Evolutionary conservation across 306 rosid species (phyloP).

Genomic region (Acacia confusa): DNA sequence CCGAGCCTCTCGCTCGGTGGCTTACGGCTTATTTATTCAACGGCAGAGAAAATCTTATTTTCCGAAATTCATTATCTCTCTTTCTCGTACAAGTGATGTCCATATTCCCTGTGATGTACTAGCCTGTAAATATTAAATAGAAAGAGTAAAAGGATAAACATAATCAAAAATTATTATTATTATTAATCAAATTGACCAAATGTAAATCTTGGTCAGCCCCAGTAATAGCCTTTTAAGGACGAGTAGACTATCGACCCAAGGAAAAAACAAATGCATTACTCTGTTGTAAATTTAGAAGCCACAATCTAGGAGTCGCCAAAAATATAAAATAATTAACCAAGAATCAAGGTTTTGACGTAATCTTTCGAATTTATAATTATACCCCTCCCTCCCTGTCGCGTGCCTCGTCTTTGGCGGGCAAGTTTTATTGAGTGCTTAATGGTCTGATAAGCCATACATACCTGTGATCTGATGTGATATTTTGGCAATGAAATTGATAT

Average conservation of each 20-base stretch:
- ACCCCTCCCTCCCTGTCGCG: background rate
- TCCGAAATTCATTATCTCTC: background rate
- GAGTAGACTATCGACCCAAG: too few species aligned
- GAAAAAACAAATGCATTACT: background rate
- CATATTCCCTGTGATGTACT: background rate
- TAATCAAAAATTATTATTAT: background rate
- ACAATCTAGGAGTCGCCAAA: background rate
- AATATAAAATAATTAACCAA: background rate
- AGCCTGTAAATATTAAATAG: background rate
- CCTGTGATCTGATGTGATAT: too few species aligned
- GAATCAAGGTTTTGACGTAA: background rate
- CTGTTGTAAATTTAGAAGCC: background rate
- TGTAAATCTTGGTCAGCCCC: background rate
- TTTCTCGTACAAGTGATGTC: background rate
- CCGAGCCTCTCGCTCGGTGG: conserved; percentile 78
- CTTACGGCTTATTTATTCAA: conserved; percentile 53
- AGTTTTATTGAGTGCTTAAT: background rate
- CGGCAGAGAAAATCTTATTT: conserved; percentile 25
- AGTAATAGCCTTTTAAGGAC: background rate
- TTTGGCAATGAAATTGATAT: background rate
- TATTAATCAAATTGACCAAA: background rate
- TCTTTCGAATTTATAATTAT: background rate
- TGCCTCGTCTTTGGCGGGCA: background rate
- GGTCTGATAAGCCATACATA: background rate
- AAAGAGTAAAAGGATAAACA: background rate